Conservation (phyloP, 768 basidiomycete species). For the Rhodotorula diobovata region DNA sequence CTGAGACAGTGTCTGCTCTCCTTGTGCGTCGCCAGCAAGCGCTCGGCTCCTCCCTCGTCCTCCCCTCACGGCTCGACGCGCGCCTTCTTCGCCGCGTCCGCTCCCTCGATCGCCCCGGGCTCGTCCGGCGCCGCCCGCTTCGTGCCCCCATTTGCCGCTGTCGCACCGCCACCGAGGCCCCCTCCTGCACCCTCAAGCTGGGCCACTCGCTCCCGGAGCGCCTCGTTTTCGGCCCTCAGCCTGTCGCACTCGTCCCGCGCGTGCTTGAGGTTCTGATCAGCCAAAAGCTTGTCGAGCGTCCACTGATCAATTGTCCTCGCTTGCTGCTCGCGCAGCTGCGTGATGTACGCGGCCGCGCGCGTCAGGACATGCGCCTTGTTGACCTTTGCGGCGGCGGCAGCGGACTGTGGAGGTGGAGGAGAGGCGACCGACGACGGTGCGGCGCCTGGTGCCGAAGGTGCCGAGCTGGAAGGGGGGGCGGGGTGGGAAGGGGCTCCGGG, state of each 20-base stretch:
- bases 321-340: slow-evolving; percentile 84
- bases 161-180: too few relatives aligned
- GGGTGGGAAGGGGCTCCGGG: too few relatives aligned
- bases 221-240: not conserved
- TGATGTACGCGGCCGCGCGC: slow-evolving; percentile 85
- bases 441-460: not conserved
- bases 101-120: too few relatives aligned
- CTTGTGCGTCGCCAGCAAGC: too few relatives aligned
- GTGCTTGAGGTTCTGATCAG: slow-evolving; percentile 60
- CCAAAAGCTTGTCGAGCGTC: slow-evolving; percentile 84
- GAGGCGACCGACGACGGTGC: too few relatives aligned
- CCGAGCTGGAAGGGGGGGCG: not conserved
- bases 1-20: too few relatives aligned
- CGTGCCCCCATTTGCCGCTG: not conserved
- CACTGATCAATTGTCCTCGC: slow-evolving; percentile 87
- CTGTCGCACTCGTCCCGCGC: not conserved
- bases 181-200: too few relatives aligned
- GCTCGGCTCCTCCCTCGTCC: too few relatives aligned
- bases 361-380: slow-evolving; percentile 78
- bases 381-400: slow-evolving; percentile 4
- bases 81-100: not conserved
- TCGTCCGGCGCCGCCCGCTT: not conserved
- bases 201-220: not conserved
- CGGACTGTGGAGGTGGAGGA: too few relatives aligned
- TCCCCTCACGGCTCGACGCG: not conserved